A percentile compares a stretch with the other conserved stretches of the same genome.
phyloP scores from a whole-genome alignment of 176 grass and related monocot genomes.

The Carex pumila region DNA sequence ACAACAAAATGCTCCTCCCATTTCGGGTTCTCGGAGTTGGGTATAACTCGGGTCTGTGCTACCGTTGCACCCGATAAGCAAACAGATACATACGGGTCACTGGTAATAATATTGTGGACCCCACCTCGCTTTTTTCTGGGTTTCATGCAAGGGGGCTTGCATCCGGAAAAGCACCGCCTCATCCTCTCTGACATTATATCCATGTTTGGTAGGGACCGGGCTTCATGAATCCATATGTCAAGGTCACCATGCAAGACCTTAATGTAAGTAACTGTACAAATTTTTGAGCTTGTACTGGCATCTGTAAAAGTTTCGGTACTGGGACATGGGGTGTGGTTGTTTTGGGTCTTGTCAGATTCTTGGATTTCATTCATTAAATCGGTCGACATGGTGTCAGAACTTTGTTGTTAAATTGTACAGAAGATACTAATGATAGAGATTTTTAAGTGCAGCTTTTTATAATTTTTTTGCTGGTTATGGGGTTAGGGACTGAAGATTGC shows the following conservation, averaged over 20 bases:
- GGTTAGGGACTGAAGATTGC: not conserved
- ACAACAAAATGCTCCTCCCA: conserved; percentile 92
- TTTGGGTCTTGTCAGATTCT: not conserved
- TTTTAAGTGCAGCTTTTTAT: not conserved
- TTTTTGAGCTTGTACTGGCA: not conserved
- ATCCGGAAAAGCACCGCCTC: conserved; percentile 64
- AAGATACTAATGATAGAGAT: not conserved
- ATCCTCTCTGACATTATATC: conserved; percentile 80
- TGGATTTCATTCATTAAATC: conserved; percentile 12
- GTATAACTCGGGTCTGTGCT: conserved; percentile 81
- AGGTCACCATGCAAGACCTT: conserved; percentile 70
- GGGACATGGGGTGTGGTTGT: not conserved
- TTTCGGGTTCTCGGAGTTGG: conserved; percentile 83
- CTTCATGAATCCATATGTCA: conserved; percentile 88
- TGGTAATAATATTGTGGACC: conserved; percentile 82
- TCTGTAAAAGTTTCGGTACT: not conserved
- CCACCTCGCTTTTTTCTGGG: conserved; percentile 32
- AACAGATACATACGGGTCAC: conserved; percentile 92
- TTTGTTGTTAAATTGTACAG: not conserved
- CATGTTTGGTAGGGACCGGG: conserved; percentile 87
- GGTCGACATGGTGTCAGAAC: conserved; percentile 4
- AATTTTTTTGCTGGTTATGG: not conserved
- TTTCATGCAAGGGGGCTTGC: conserved; percentile 39
- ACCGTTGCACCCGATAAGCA: conserved; percentile 75
- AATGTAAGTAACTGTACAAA: not conserved